Base-by-base conservation (phyloP, 2,329 filamentous ascomycete species). In the Mollisiaceae sp. region DNA sequence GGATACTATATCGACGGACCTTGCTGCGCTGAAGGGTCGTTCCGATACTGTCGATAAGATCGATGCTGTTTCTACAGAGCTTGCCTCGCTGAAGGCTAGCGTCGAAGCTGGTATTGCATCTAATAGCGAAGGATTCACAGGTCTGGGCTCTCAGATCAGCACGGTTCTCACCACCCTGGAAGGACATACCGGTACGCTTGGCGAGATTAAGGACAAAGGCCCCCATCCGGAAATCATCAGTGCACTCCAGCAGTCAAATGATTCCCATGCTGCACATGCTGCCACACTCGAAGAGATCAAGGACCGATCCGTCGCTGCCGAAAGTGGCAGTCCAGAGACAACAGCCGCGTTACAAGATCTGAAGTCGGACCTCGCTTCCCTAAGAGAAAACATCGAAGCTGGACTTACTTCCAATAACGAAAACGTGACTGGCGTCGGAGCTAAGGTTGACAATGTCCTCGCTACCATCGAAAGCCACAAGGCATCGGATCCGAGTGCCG, bases 381-480 rank as follows among this genome's bases (percentile, higher is more conserved):
- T 74, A 20, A 72, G 71, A 41, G 69, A 71, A 32, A 72, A 70
- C 38, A 67, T 73, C 11, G 60, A 69, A 47, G 54, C 67, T 15
- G 69, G 70, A 12, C 59, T 72, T 8, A 64, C 70, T 6, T 66
- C 70, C 8, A 70, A 67, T 52, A 60, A 60, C 35, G 67, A 72
- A 32, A 69, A 65, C 57, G n/a, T 72, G 35, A 64, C 54, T 45
- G 64, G 66, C 20, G 54, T 74, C 20, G 67, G 65, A 20, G 41
- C 67, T 1, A 75, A 73, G 60, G 65, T 75, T 32, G 70, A 74
- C 27, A 67, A 38, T 39, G 67, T 73, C 20, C 59, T 71, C 1
- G 63, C 65, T 15, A 64, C 69, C n/a, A 59, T 74, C 24, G 72
- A 74, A 63, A 65, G 45, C 18, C 66, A 69, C 15, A 65, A 65